Evolutionary conservation across 257 asterid species (phyloP).

Genomic region (Marsdenia floribunda): DNA sequence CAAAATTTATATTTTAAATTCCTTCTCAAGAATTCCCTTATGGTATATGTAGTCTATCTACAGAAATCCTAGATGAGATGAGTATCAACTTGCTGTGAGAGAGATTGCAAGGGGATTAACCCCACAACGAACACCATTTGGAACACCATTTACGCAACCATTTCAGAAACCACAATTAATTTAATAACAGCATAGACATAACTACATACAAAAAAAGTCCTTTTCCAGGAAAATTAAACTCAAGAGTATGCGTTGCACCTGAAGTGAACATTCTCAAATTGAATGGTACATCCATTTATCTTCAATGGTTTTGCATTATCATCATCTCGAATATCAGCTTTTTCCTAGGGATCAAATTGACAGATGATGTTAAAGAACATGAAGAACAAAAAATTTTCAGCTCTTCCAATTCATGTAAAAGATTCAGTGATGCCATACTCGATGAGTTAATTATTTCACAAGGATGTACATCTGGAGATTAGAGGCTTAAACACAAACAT

Average conservation of each 20-base stretch:
- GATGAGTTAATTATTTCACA: background rate
- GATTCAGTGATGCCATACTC: background rate
- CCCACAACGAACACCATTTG: too few relatives aligned
- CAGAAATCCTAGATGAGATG: background rate
- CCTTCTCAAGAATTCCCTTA: background rate
- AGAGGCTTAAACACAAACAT: background rate
- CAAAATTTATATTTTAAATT: background rate
- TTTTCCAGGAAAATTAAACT: background rate
- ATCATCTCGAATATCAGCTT: slow-evolving; percentile 62
- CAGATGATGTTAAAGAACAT: slow-evolving; percentile 11
- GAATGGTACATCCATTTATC: slow-evolving; percentile 65
- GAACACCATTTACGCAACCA: background rate
- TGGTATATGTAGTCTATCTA: background rate
- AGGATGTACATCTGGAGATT: background rate
- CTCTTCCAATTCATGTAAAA: background rate
- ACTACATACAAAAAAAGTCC: background rate
- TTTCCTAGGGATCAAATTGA: slow-evolving; percentile 53
- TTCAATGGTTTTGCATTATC: slow-evolving; percentile 65
- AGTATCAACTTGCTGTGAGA: background rate
- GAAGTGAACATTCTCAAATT: slow-evolving; percentile 85
- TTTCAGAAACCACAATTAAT: background rate
- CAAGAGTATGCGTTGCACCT: slow-evolving; percentile 37
- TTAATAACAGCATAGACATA: background rate
- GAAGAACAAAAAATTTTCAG: background rate
- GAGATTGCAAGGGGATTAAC: background rate